Percentiles rank a stretch among this genome's conserved stretches.
Evolutionary conservation across 257 asterid genomes (phyloP).

Genomic region (Plectranthus barbatus): DNA sequence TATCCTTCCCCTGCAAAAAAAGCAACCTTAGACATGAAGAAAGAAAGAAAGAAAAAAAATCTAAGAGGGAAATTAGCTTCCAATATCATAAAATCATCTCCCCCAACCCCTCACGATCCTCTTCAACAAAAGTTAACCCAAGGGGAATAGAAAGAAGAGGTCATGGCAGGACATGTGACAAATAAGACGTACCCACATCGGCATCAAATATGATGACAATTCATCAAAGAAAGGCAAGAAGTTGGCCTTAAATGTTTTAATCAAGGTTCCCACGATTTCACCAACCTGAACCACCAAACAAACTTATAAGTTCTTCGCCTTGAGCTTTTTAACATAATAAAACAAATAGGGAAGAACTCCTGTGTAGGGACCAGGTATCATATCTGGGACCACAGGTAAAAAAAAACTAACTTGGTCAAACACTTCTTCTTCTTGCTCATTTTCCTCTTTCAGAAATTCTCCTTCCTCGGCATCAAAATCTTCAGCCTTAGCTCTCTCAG

Average conservation of each 20-base stretch:
- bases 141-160: not conserved
- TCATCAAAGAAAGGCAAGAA: slow-evolving; percentile 95
- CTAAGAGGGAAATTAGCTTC: not conserved
- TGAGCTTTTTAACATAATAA: not conserved
- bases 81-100: not conserved
- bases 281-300: slow-evolving; percentile 51
- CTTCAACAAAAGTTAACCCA: not conserved
- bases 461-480: slow-evolving; percentile 97
- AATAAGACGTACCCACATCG: slow-evolving; percentile 83
- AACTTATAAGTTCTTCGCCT: not conserved
- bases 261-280: slow-evolving; percentile 83
- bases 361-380: not conserved
- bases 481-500: slow-evolving; percentile 91
- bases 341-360: not conserved
- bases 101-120: not conserved
- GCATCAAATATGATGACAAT: slow-evolving; percentile 69
- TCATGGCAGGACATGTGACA: not conserved
- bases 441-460: slow-evolving; percentile 85
- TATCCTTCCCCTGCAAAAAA: slow-evolving; percentile 75
- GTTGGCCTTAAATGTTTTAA: slow-evolving; percentile 74
- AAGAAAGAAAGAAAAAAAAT: not conserved
- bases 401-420: slow-evolving; percentile 70
- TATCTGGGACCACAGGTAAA: not conserved
- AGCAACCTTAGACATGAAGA: not conserved
- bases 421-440: slow-evolving; percentile 96